phyloP scores from a whole-genome alignment of 805 yeast species.

The Wickerhamomyces bovis region DNA sequence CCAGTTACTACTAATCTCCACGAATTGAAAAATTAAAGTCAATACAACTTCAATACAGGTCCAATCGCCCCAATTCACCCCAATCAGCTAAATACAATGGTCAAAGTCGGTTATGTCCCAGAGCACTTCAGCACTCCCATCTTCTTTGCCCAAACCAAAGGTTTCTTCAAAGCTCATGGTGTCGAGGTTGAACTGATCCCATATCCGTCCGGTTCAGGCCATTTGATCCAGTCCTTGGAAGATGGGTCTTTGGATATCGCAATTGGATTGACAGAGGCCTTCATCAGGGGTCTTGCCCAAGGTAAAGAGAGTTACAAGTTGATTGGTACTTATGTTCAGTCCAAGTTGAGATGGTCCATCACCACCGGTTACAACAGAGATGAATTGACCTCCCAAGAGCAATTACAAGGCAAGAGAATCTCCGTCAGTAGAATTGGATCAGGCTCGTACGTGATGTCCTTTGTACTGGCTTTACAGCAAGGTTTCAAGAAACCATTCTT shows the following conservation, averaged over 20 bases:
- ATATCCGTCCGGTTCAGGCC: constrained; percentile 85
- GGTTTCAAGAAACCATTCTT: constrained; percentile 48
- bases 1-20: too few relatives aligned
- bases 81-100: not conserved
- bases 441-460: constrained; percentile 89
- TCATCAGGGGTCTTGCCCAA: constrained; percentile 74
- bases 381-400: constrained; percentile 45
- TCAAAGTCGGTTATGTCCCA: constrained; percentile 78
- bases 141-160: constrained; percentile 59
- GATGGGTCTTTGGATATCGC: constrained; percentile 67
- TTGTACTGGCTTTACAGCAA: constrained; percentile 63
- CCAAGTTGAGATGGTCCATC: constrained; percentile 88
- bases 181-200: constrained; percentile 57
- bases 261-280: constrained; percentile 88
- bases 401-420: constrained; percentile 56
- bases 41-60: not conserved
- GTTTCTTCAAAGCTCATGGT: constrained; percentile 43
- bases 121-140: constrained; percentile 91
- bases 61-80: not conserved
- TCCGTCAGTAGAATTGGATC: constrained; percentile 87
- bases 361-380: constrained; percentile 64
- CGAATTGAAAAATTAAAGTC: too few relatives aligned
- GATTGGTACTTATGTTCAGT: constrained; percentile 76
- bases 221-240: constrained; percentile 67
- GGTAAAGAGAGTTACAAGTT: constrained; percentile 45